Base-by-base conservation (phyloP, 2,329 filamentous ascomycete species). In the Penicillium hesseltinei region DNA sequence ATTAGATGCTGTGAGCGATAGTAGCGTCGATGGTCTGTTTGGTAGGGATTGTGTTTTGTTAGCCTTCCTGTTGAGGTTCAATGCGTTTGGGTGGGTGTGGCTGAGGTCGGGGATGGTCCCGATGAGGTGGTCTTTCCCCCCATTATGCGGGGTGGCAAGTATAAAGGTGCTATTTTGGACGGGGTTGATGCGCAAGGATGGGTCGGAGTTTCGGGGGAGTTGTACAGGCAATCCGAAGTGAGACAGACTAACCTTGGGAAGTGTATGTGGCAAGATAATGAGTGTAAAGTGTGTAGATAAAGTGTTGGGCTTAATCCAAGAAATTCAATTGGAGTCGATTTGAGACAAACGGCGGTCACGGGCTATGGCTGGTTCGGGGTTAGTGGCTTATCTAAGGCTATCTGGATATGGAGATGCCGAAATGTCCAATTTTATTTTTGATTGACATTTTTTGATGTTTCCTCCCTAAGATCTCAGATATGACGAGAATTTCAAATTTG, bases 1-100 rank as follows among this genome's bases (percentile, higher is more conserved):
- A 76, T 76, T 67, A 74, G 69, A 69, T 70, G 44, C 56, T 62
- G 25, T 25, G 19, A 15, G 25, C 51, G 53, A 49, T 21, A 42
- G 17, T 47, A 45, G 39, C 19, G 38, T 43, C 42, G 42, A 45
- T 46, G 45, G 45, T 46, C 54, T 45, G 31, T 47, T 43, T 25
- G 19, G 23, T 27, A n/a, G 31, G 31, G 2, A 38, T 57, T 9
- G n/a, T 17, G 5, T 23, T 29, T 35, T 15, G 38, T 56, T 38
- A 51, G 53, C 25, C 17, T 29, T 40, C 6, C n/a, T 40, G 23
- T 19, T 49, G 9, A 19, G 35, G 38, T 50, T 47, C 19, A 42
- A 49, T 49, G 54, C 45, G 35, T 19, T 43, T 35, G 27, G 5
- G 25, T 13, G 17, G 7, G 17, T 44, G 27, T 54, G 29, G 49